Evolutionary conservation across 805 yeast genomes (phyloP), one percentile per base, ranked within the genome.

Genomic region (Saccharomyces paradoxus): DNA sequence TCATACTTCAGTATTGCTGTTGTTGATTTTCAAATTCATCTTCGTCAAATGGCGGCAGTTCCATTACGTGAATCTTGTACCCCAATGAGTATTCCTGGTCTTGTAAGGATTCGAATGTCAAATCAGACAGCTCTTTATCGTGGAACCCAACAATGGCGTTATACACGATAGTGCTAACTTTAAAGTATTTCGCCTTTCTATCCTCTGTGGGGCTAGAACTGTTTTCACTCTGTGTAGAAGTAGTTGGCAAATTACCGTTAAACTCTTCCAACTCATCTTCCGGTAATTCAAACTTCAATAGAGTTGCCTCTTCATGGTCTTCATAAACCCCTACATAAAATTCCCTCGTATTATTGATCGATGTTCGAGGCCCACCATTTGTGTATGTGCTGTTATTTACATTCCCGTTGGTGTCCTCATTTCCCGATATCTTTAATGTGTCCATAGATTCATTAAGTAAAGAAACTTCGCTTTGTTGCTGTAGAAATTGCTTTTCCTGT

Each of bases 301-400:
- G 55, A 28, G 58, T 46, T 46, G 55, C 54, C 14, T 53, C 60
- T 46, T 67, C 71, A 27, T 59, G 57, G 30, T 61, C 64, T 48
- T 69, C 72, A 52, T 67, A 69, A 10, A 69, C 70, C 4, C 72
- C 72, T 27, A 69, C 72, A 56, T 69, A 69, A 50, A 69, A 68
- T 50, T 69, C 71, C 52, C 66, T 58, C n/a, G 71, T 68, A 49
- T 66, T 65, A 52, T 64, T 55, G 6, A 54, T 52, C 10, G 50
- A 48, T 56, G 48, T 47, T 46, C 44, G 48, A 26, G n/a, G 17
- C 27, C 41, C 14, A 52, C 30, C 26, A 54, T 52, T 46, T 37
- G 51, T 21, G 51, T 49, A 17, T 30, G 49, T 14, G 28, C 24
- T 4, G 51, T 27, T 29, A 52, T 29, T 41, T 41, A 32, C 12